Evolutionary conservation across 768 basidiomycete species (phyloP).

Genomic region (Termitomyces sp.): DNA sequence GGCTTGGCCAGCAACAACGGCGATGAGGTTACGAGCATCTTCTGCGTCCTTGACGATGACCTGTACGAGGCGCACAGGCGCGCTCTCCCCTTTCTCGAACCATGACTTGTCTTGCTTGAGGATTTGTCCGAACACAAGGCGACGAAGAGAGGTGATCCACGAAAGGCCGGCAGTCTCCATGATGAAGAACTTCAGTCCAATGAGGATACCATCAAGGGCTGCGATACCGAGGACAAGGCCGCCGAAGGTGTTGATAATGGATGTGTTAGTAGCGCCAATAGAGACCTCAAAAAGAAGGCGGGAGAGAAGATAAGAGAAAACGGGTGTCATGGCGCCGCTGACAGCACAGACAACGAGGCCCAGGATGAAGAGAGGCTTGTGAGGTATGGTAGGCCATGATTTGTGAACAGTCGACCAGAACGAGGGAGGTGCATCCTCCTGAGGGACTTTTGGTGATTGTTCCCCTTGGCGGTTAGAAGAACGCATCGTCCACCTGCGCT

Average conservation of each 20-base stretch:
- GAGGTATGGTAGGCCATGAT: conserved; percentile 69
- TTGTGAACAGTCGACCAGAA: conserved; percentile 48
- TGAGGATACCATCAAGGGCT: conserved; percentile 68
- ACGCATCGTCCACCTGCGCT: conserved; percentile 3
- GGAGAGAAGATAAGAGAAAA: conserved; percentile 90
- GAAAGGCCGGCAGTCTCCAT: conserved; percentile 72
- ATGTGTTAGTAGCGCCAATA: conserved; percentile 58
- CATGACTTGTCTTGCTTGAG: conserved; percentile 81
- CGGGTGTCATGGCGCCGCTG: conserved; percentile 82
- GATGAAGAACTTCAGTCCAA: conserved; percentile 74
- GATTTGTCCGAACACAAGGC: conserved; percentile 50
- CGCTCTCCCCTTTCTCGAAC: conserved; percentile 72
- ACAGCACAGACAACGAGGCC: conserved; percentile 68
- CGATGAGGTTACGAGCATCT: conserved; percentile 77
- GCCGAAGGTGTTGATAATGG: conserved; percentile 66
- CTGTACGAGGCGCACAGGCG: conserved; percentile 62
- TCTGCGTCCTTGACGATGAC: conserved; percentile 85
- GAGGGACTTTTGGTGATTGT: background rate
- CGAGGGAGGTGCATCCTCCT: conserved; percentile 19
- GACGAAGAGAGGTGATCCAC: conserved; percentile 73
- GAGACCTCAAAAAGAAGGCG: conserved; percentile 75
- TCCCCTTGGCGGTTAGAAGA: background rate
- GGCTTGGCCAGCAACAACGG: conserved; percentile 67
- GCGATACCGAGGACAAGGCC: conserved; percentile 72
- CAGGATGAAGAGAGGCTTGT: conserved; percentile 64